Conservation (phyloP, 495 filamentous ascomycete species). For the Lentithecium fluviatile region DNA sequence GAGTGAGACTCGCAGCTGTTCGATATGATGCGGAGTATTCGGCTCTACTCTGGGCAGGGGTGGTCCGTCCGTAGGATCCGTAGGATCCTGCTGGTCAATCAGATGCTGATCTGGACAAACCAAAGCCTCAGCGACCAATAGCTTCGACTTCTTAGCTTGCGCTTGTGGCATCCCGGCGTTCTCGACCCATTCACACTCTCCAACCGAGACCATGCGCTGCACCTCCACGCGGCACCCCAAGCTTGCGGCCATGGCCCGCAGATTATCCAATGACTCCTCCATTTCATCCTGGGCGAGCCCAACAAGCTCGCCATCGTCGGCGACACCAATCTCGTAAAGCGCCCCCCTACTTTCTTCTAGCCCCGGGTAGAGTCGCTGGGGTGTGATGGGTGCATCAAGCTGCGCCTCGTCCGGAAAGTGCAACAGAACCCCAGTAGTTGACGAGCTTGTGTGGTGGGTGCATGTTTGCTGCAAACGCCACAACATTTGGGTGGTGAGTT, state of each 20-base stretch:
- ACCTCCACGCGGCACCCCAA: constrained; percentile 87
- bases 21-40: constrained; percentile 42
- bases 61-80: neutral
- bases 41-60: neutral
- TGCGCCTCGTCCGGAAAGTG: constrained; percentile 63
- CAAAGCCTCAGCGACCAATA: constrained; percentile 89
- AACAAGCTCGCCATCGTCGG: constrained; percentile 89
- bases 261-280: constrained; percentile 79
- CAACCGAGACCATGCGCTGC: constrained; percentile 78
- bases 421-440: constrained; percentile 67
- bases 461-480: constrained; percentile 96
- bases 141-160: constrained; percentile 50
- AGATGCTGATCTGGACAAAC: constrained; percentile 54
- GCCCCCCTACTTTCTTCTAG: constrained; percentile 91
- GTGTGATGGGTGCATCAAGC: constrained; percentile 56
- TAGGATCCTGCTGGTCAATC: neutral
- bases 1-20: constrained; percentile 87
- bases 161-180: constrained; percentile 36
- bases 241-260: constrained; percentile 86
- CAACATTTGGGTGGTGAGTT: constrained; percentile 88
- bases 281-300: constrained; percentile 89
- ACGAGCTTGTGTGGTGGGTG: constrained; percentile 78
- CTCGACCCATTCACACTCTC: constrained; percentile 77
- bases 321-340: constrained; percentile 93
- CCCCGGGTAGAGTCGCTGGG: constrained; percentile 68